Evolutionary conservation across 2,329 filamentous ascomycete genomes (phyloP).

Genomic region (Paecilomyces sp.): DNA sequence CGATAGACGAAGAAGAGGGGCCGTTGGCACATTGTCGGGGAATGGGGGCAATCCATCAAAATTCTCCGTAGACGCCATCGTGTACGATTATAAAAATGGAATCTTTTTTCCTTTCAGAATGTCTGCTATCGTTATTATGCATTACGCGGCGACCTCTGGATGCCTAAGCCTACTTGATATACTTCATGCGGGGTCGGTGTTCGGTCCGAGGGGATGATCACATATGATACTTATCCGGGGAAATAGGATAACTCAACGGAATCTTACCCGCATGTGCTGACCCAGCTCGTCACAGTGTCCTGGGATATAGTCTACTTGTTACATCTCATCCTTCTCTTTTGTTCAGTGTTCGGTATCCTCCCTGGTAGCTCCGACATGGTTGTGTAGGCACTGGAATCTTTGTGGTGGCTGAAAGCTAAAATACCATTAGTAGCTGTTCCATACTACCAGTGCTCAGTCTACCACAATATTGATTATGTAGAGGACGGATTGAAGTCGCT

Average conservation of each 20-base stretch:
- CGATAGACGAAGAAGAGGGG: slow-evolving; percentile 37
- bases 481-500: too few species aligned
- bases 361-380: too few species aligned
- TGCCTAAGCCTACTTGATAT: not conserved
- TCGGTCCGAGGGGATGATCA: not conserved
- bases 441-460: too few species aligned
- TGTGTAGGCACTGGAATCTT: too few species aligned
- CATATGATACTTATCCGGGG: not conserved
- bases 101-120: not conserved
- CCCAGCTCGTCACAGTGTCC: not conserved
- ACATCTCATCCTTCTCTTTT: not conserved
- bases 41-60: slow-evolving; percentile 32
- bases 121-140: not conserved
- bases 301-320: not conserved
- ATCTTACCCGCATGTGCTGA: not conserved
- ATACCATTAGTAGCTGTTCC: too few species aligned
- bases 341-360: too few species aligned
- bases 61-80: slow-evolving; percentile 5
- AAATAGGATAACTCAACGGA: not conserved
- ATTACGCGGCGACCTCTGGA: not conserved
- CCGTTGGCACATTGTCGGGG: slow-evolving; percentile 34
- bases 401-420: too few species aligned
- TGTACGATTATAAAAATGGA: not conserved
- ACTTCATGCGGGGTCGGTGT: not conserved
- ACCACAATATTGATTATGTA: too few species aligned